Conservation (phyloP, 768 basidiomycete genomes). For the Amanita thiersii region DNA sequence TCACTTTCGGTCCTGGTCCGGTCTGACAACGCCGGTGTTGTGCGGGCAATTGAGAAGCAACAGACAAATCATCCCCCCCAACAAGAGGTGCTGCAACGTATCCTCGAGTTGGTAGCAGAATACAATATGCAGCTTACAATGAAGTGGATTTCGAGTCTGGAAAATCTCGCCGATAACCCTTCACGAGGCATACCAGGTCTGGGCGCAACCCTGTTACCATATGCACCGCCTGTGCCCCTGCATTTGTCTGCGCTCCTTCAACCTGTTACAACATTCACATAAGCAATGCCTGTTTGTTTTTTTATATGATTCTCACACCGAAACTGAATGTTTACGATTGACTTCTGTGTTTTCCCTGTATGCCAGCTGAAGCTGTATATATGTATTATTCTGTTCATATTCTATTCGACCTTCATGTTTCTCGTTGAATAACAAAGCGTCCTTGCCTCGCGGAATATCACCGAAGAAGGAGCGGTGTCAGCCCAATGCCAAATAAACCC, state of each 20-base stretch:
- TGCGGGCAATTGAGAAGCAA: slow-evolving; percentile 1
- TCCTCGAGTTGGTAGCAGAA: slow-evolving; percentile 4
- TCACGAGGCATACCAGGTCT: slow-evolving; percentile 5
- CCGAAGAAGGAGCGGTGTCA: too few relatives aligned
- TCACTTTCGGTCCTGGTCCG: neutral
- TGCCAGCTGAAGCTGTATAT: too few relatives aligned
- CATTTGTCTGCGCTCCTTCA: neutral
- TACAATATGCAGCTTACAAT: slow-evolving; percentile 5
- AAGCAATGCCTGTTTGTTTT: too few relatives aligned
- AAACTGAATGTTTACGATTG: too few relatives aligned
- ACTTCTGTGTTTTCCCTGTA: too few relatives aligned
- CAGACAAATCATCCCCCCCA: neutral
- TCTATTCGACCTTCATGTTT: too few relatives aligned
- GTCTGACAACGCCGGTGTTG: slow-evolving; percentile 5
- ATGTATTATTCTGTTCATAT: too few relatives aligned
- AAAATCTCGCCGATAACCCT: slow-evolving; percentile 6
- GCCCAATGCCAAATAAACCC: too few relatives aligned
- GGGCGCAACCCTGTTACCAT: neutral
- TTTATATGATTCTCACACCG: too few relatives aligned
- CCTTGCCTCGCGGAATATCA: too few relatives aligned
- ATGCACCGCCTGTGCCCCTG: slow-evolving; percentile 1
- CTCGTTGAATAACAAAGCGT: too few relatives aligned
- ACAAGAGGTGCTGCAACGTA: slow-evolving; percentile 3
- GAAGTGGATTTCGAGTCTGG: slow-evolving; percentile 7
- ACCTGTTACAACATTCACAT: too few relatives aligned